Evolutionary conservation across 1,139 yeast species (phyloP), one percentile per base, ranked within the genome.

Genomic region (Wickerhamomyces sp.): DNA sequence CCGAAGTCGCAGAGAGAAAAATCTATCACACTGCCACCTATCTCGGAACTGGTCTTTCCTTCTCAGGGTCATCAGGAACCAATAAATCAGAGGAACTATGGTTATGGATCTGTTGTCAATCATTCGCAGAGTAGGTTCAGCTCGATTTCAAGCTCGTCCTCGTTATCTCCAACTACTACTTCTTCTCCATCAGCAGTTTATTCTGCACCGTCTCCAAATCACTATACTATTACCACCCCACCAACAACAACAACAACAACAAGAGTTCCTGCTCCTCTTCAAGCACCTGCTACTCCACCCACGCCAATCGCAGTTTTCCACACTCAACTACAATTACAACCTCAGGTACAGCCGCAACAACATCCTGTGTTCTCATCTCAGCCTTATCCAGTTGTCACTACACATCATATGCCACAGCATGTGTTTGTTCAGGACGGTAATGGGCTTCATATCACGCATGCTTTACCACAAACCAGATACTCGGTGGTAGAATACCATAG

Each of bases 111-210:
- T 12, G 14, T 12, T 12, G 14, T 12, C 13, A 24, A 24, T 10
- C 5, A 7, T 8, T 20, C 25, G 4, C 34, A 14, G 12, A 18
- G 14, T n/a, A 30, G 33, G 16, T 21, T 18, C 13, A 14, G 20
- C 10, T 31, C 34, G 9, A 13, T 14, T 9, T 31, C 34, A 31
- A 31, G 34, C 3, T 21, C 34, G 9, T 31, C 34, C 3, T 31
- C 34, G n/a, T n/a, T n/a, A 14, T 31, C 14, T 15, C 24, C 34
- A 14, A 16, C 34, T 10, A 10, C 34, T 5, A 7, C 20, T 7
- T 21, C 28, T 9, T 22, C 34, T 10, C 25, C 34, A 5, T 22
- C 34, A 6, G 18, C 27, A 5, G 13, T 26, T 7, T 30, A 10
- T 8, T 4, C 33, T 16, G 26, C 25, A 3, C 26, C 33, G 7